Conservation (phyloP, 768 basidiomycete genomes). For the Xanthoconium stramineum region DNA sequence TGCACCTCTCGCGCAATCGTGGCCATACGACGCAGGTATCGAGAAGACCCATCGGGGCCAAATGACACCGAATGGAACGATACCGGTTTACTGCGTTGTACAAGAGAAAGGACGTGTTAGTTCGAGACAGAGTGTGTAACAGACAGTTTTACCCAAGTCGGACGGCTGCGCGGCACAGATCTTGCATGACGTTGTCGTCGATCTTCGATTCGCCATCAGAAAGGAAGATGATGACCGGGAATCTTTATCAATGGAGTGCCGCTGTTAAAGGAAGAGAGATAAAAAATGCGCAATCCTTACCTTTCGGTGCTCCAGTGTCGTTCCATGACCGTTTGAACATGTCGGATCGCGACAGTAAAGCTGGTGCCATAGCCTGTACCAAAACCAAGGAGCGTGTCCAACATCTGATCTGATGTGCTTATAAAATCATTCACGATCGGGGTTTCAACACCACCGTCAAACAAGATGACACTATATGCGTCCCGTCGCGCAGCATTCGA, state of each 20-base stretch:
- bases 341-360: conserved; percentile 39
- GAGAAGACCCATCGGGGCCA: conserved; percentile 31
- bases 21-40: conserved; percentile 47
- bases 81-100: conserved; percentile 44
- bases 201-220: conserved; percentile 44
- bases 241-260: neutral
- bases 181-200: conserved; percentile 36
- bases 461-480: conserved; percentile 56
- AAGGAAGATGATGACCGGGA: conserved; percentile 33
- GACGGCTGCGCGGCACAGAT: conserved; percentile 41
- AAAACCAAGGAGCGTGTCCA: conserved; percentile 36
- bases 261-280: neutral
- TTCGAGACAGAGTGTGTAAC: neutral
- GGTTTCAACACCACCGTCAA: conserved; percentile 26
- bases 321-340: conserved; percentile 39
- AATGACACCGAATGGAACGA: conserved; percentile 60
- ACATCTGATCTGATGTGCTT: conserved; percentile 42
- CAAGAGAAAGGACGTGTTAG: neutral
- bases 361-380: conserved; percentile 39
- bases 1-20: conserved; percentile 48
- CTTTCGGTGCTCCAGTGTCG: conserved; percentile 49
- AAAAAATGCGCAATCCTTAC: conserved; percentile 23
- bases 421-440: conserved; percentile 45
- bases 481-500: conserved; percentile 39
- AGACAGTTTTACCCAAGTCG: conserved; percentile 38